phyloP scores from a whole-genome alignment of 805 yeast species.

The Saccharomycopsis fermentans region DNA sequence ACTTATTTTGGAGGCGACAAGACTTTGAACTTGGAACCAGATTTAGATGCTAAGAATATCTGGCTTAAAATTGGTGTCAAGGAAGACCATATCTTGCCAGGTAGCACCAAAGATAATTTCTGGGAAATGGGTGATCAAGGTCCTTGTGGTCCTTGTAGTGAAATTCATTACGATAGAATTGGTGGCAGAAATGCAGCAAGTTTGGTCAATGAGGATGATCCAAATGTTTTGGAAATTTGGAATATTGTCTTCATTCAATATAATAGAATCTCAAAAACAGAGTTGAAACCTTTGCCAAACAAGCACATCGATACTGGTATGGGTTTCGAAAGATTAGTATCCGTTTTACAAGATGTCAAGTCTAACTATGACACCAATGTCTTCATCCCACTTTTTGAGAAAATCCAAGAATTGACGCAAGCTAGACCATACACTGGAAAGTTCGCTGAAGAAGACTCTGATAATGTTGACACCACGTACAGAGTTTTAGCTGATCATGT shows the following conservation, averaged over 20 bases:
- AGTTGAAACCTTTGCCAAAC: conserved; percentile 77
- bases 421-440: conserved; percentile 86
- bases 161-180: conserved; percentile 93
- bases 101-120: conserved; percentile 83
- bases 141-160: conserved; percentile 99
- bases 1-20: conserved; percentile 95
- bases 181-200: conserved; percentile 94
- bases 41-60: conserved; percentile 78
- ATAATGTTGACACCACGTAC: conserved; percentile 96
- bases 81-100: conserved; percentile 89
- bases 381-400: conserved; percentile 76
- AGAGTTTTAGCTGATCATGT: conserved; percentile 98
- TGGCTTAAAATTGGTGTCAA: conserved; percentile 87
- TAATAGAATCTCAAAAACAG: conserved; percentile 84
- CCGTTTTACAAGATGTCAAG: conserved; percentile 79
- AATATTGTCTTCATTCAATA: conserved; percentile 94
- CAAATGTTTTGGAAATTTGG: conserved; percentile 97
- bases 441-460: conserved; percentile 85
- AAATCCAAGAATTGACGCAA: conserved; percentile 87
- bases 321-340: conserved; percentile 97
- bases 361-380: conserved; percentile 98
- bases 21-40: conserved; percentile 76
- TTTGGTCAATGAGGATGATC: conserved; percentile 94
- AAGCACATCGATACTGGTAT: conserved; percentile 97
- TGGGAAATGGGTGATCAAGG: conserved; percentile 99